A percentile compares a stretch with the other conserved stretches of the same genome.
These are phyloP conservation scores for Penicillium taxi DNA, from an alignment of 495 filamentous ascomycete genomes.

Conservation along the genomic window DNA sequence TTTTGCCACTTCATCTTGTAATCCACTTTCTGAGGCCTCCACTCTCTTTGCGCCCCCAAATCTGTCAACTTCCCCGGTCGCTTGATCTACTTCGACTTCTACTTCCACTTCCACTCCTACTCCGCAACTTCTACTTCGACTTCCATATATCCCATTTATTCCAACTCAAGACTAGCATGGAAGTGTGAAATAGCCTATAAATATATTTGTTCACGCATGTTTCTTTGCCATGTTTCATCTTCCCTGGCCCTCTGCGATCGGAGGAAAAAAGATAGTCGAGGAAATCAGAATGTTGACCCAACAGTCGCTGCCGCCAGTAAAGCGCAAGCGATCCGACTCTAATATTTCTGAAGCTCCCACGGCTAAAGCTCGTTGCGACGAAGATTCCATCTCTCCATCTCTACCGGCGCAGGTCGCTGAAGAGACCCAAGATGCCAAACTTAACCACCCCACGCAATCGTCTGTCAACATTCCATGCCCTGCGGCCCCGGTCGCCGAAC, in stretches of 20 bases:
- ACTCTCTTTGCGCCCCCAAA: background rate
- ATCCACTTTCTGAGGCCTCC: too few relatives aligned
- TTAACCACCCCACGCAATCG: conserved; percentile 5
- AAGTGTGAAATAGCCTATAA: too few relatives aligned
- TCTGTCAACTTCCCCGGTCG: too few relatives aligned
- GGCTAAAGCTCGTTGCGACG: conserved; percentile 26
- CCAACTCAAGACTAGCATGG: too few relatives aligned
- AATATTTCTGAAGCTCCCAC: conserved; percentile 27
- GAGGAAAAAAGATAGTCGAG: conserved; percentile 47
- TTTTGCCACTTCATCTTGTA: background rate
- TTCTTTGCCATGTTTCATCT: conserved; percentile 55
- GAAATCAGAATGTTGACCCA: conserved; percentile 40
- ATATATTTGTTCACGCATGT: conserved; percentile 6
- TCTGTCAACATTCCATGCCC: conserved; percentile 8
- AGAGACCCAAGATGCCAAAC: too few relatives aligned
- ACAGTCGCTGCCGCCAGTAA: conserved; percentile 38
- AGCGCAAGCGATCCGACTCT: conserved; percentile 47
- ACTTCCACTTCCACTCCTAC: too few relatives aligned
- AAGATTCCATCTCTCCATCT: conserved; percentile 6
- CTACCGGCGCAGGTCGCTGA: background rate
- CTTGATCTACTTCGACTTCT: too few relatives aligned
- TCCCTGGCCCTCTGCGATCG: conserved; percentile 48
- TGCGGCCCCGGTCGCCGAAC: conserved; percentile 15
- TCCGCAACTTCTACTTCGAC: too few relatives aligned
- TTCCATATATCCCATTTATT: background rate